Conservation (phyloP, 148 eudicot species). For the Camellia lanceoleosa region DNA sequence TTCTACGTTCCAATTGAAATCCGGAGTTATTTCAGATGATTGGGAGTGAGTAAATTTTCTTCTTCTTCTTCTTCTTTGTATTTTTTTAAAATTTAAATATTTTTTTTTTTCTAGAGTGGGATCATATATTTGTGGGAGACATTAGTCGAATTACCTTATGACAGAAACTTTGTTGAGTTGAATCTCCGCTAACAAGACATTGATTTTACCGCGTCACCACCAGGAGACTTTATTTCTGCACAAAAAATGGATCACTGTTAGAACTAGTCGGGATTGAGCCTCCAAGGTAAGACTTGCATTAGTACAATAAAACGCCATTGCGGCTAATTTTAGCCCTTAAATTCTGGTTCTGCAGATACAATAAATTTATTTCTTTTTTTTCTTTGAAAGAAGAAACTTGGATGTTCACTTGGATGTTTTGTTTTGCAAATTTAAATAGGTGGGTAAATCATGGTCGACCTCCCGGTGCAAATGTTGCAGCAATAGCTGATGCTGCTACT, state of each 20-base stretch:
- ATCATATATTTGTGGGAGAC: background rate
- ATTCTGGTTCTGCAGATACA: background rate
- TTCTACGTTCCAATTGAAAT: conserved; percentile 30
- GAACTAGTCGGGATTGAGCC: conserved; percentile 64
- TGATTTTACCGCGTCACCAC: conserved; percentile 18
- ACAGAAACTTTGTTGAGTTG: conserved; percentile 17
- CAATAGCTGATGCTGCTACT: conserved; percentile 62
- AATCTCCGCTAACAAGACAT: conserved; percentile 27
- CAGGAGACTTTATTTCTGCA: conserved; percentile 87
- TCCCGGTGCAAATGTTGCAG: conserved; percentile 86
- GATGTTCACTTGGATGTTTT: background rate
- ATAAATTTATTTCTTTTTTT: no score
- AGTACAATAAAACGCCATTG: background rate
- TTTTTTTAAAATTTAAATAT: background rate
- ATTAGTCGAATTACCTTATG: conserved; percentile 10
- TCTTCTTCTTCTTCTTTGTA: background rate
- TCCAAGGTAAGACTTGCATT: conserved; percentile 46
- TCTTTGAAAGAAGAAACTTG: no score
- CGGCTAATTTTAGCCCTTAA: background rate
- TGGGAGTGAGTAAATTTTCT: conserved; percentile 50
- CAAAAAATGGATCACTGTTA: conserved; percentile 55
- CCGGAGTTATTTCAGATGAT: conserved; percentile 61
- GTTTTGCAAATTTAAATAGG: conserved; percentile 28
- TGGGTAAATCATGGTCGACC: conserved; percentile 79
- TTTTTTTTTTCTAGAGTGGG: background rate